Conservation (phyloP, 257 asterid genomes). For the Knoxia roxburghii region DNA sequence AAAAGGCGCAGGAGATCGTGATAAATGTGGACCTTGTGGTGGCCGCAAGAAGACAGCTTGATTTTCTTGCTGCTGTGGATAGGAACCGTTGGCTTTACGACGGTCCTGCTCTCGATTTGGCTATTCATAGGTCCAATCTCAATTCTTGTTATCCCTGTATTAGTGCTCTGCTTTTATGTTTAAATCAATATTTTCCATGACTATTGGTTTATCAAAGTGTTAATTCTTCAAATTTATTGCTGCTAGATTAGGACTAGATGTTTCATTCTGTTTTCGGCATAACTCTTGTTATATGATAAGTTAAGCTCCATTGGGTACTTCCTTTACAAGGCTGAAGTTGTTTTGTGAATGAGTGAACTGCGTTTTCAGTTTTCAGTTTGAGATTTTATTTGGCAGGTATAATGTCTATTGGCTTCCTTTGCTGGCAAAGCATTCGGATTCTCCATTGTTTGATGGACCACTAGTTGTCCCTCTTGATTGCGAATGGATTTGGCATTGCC, state of each 20-base stretch:
- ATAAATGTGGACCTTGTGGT: slow-evolving; percentile 66
- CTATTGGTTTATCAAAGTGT: neutral
- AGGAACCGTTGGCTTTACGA: slow-evolving; percentile 82
- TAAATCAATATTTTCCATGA: neutral
- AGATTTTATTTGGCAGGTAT: slow-evolving; percentile 46
- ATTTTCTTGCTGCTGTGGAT: slow-evolving; percentile 77
- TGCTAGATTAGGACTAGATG: too few relatives aligned
- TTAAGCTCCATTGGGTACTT: neutral
- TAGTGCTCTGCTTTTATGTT: neutral
- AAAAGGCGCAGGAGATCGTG: slow-evolving; percentile 62
- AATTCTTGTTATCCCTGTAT: neutral
- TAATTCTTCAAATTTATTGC: too few relatives aligned
- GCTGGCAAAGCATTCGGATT: slow-evolving; percentile 72
- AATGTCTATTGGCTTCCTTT: slow-evolving; percentile 86
- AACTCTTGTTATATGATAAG: too few relatives aligned
- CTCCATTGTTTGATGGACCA: slow-evolving; percentile 59
- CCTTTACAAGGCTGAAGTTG: neutral
- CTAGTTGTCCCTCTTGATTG: slow-evolving; percentile 90
- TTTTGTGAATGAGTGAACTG: neutral
- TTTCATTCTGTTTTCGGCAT: too few relatives aligned
- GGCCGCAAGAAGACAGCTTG: slow-evolving; percentile 72
- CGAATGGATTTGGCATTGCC: slow-evolving; percentile 99
- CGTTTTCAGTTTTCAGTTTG: neutral
- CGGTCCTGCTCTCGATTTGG: slow-evolving; percentile 50
- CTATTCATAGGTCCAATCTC: slow-evolving; percentile 58